phyloP scores from a whole-genome alignment of 345 rosid species.

The Populus deltoides region DNA sequence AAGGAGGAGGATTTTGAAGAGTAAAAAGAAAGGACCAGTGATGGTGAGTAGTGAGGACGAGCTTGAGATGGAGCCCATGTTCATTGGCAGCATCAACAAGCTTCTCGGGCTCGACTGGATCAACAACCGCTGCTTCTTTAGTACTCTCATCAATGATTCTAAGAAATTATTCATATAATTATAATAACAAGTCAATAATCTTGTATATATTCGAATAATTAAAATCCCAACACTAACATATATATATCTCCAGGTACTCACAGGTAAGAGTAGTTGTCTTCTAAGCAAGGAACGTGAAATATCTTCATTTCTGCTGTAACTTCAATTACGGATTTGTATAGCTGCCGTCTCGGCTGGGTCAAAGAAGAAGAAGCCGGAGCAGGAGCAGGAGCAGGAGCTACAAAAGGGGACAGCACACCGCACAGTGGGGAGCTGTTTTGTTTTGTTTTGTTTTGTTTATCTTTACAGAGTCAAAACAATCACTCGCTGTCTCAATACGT shows the following conservation, averaged over 20 bases:
- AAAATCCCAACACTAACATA: neutral
- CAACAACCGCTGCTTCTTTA: constrained; percentile 88
- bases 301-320: constrained; percentile 26
- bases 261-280: constrained; percentile 93
- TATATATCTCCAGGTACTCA: constrained; percentile 14
- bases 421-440: too few species aligned
- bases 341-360: too few species aligned
- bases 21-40: constrained; percentile 54
- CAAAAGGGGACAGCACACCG: too few species aligned
- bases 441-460: too few species aligned
- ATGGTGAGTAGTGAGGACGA: constrained; percentile 89
- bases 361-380: too few species aligned
- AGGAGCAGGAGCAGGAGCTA: too few species aligned
- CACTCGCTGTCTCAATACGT: too few species aligned
- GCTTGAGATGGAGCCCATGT: constrained; percentile 49
- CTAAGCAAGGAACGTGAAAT: constrained; percentile 65
- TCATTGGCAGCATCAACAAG: constrained; percentile 48
- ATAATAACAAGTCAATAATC: neutral
- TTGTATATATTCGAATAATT: neutral
- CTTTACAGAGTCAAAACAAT: too few species aligned
- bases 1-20: neutral
- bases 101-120: constrained; percentile 87
- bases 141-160: constrained; percentile 79
- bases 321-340: too few species aligned
- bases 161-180: neutral